A percentile compares a stretch with the other conserved stretches of the same genome.
These are phyloP conservation scores for Eucalyptus urophylla DNA, from an alignment of 345 rosid species.

Conservation along the genomic window DNA sequence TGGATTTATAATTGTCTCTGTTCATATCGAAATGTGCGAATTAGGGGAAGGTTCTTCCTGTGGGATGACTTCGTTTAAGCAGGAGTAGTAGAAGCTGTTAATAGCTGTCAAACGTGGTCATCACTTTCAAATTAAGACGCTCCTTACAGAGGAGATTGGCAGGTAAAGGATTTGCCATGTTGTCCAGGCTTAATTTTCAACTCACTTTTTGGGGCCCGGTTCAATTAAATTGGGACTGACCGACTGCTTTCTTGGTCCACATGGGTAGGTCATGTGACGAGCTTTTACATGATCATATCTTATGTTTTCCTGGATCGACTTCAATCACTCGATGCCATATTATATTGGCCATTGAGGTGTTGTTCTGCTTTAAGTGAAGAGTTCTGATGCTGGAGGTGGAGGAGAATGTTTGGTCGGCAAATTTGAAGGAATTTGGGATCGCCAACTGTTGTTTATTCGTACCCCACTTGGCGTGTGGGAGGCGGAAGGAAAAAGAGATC, in stretches of 20 bases:
- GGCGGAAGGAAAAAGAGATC: not conserved
- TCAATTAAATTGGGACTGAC: not conserved
- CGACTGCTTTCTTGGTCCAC: not conserved
- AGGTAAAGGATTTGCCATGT: not conserved
- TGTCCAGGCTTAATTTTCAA: not conserved
- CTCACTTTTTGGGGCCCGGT: not conserved
- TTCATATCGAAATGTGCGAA: not conserved
- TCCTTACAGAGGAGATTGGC: not conserved
- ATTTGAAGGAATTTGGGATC: not conserved
- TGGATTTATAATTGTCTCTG: not conserved
- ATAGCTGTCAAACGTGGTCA: not conserved
- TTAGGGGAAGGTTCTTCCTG: not conserved
- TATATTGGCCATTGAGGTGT: not conserved
- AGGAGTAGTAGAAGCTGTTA: not conserved
- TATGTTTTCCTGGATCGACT: not conserved
- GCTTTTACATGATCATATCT: not conserved
- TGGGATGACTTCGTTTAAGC: not conserved
- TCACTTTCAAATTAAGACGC: not conserved
- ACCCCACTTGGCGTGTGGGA: not conserved
- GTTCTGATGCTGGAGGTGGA: not conserved
- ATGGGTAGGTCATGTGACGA: not conserved
- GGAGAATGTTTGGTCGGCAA: not conserved
- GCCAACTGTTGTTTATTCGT: not conserved
- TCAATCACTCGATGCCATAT: not conserved
- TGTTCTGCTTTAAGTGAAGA: not conserved